Conservation (phyloP, 371 early-diverging fungal genomes). For the Choanephora cucurbitarum region DNA sequence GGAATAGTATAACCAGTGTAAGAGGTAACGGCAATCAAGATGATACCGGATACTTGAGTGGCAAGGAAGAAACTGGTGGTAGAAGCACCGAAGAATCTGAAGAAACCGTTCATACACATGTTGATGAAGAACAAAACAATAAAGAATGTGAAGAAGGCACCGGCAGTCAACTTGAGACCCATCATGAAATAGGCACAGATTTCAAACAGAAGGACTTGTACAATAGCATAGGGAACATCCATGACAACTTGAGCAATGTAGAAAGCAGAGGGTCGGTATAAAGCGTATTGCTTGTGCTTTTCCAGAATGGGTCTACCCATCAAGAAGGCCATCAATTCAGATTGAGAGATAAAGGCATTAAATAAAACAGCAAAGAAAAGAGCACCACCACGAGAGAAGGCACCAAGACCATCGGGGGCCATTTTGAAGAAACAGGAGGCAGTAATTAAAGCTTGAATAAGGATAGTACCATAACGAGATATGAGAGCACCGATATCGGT, state of each 20-base stretch:
- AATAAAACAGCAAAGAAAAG: slow-evolving; percentile 65
- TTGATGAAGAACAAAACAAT: slow-evolving; percentile 50
- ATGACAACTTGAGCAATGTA: slow-evolving; percentile 61
- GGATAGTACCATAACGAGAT: slow-evolving; percentile 63
- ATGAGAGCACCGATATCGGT: slow-evolving; percentile 54
- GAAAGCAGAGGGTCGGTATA: slow-evolving; percentile 67
- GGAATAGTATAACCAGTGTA: slow-evolving; percentile 71
- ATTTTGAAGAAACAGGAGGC: slow-evolving; percentile 71
- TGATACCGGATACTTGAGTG: slow-evolving; percentile 53
- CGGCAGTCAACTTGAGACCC: slow-evolving; percentile 53
- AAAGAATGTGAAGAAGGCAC: slow-evolving; percentile 57
- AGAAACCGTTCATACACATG: slow-evolving; percentile 62
- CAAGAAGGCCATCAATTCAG: slow-evolving; percentile 58
- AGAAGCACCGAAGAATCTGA: slow-evolving; percentile 60
- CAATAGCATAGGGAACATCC: slow-evolving; percentile 44
- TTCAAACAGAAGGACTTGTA: slow-evolving; percentile 43
- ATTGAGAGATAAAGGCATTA: slow-evolving; percentile 59
- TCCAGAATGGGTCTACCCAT: slow-evolving; percentile 65
- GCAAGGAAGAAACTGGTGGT: slow-evolving; percentile 60
- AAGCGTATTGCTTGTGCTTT: slow-evolving; percentile 68
- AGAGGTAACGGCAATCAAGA: slow-evolving; percentile 55
- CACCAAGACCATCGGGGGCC: slow-evolving; percentile 53
- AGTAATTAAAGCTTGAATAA: slow-evolving; percentile 69
- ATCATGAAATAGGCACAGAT: slow-evolving; percentile 61
- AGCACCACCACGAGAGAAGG: slow-evolving; percentile 77